Evolutionary conservation across 2,329 filamentous ascomycete genomes (phyloP).

Genomic region (Cladophialophora psammophila): DNA sequence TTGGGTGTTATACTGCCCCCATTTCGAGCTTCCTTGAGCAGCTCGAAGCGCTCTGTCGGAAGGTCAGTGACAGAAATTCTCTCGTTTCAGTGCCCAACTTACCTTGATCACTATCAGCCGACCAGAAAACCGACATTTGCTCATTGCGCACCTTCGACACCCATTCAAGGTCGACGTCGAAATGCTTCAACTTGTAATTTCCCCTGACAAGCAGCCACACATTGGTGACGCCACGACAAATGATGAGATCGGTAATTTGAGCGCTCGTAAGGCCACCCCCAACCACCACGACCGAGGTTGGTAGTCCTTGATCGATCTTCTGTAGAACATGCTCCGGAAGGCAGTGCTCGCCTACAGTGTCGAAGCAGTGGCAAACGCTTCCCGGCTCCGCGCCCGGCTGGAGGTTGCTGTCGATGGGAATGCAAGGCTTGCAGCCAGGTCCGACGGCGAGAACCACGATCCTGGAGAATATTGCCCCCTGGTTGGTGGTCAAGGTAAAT

Average conservation of each 20-base stretch:
- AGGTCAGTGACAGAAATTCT: constrained; percentile 22
- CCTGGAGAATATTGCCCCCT: constrained; percentile 60
- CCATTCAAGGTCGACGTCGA: constrained; percentile 79
- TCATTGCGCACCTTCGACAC: constrained; percentile 83
- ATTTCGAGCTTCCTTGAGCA: constrained; percentile 70
- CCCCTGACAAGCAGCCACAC: constrained; percentile 75
- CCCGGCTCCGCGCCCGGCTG: constrained; percentile 41
- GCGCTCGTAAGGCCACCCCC: constrained; percentile 80
- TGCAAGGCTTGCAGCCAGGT: constrained; percentile 61
- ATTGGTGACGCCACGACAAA: constrained; percentile 69
- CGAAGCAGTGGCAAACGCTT: constrained; percentile 67
- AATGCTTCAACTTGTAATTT: constrained; percentile 70
- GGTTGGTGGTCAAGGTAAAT: constrained; percentile 69
- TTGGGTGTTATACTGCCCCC: constrained; percentile 78
- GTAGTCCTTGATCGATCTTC: constrained; percentile 58
- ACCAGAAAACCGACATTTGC: constrained; percentile 79
- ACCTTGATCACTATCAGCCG: constrained; percentile 70
- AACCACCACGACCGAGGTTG: constrained; percentile 69
- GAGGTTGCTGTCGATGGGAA: constrained; percentile 30
- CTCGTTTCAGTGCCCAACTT: constrained; percentile 1
- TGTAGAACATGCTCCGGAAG: constrained; percentile 61
- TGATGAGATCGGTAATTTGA: constrained; percentile 72
- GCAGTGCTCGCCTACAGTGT: constrained; percentile 61
- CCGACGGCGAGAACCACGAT: constrained; percentile 75
- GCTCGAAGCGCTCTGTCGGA: constrained; percentile 65